These are phyloP conservation scores for Talaromyces nanjingensis DNA, from an alignment of 495 filamentous ascomycete species.

Conservation along the genomic window DNA sequence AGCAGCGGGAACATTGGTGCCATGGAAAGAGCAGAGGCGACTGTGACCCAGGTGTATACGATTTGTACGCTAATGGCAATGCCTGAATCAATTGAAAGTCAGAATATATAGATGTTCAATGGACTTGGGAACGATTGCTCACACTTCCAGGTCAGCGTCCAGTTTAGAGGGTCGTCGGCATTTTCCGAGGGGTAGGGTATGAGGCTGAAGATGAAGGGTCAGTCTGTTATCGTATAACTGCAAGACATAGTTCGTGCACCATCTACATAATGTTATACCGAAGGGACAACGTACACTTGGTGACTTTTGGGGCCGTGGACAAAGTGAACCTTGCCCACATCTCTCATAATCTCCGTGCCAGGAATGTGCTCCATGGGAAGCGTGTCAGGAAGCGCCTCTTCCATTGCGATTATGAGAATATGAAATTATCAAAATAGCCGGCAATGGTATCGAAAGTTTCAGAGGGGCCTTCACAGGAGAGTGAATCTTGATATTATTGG, in stretches of 20 bases:
- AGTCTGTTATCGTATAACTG: background rate
- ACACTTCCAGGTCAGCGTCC: background rate
- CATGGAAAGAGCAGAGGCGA: constrained; percentile 43
- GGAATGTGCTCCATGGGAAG: background rate
- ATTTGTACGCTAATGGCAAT: constrained; percentile 30
- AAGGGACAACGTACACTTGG: background rate
- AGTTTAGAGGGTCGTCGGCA: background rate
- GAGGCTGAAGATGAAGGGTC: background rate
- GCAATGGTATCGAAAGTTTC: too few relatives aligned
- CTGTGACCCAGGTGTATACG: constrained; percentile 40
- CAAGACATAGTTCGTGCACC: background rate
- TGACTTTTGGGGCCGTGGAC: background rate
- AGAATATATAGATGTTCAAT: background rate
- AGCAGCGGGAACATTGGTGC: constrained; percentile 44
- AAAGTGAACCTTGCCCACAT: background rate
- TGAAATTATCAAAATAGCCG: too few relatives aligned
- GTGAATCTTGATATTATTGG: too few relatives aligned
- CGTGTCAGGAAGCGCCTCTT: too few relatives aligned
- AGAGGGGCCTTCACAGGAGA: too few relatives aligned
- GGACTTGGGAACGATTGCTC: background rate
- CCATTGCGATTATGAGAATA: too few relatives aligned
- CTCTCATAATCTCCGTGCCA: background rate
- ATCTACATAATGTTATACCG: background rate
- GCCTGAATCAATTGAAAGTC: background rate
- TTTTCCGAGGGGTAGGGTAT: background rate